phyloP scores from a whole-genome alignment of 768 basidiomycete genomes.

The Kwoniella botswanensis region DNA sequence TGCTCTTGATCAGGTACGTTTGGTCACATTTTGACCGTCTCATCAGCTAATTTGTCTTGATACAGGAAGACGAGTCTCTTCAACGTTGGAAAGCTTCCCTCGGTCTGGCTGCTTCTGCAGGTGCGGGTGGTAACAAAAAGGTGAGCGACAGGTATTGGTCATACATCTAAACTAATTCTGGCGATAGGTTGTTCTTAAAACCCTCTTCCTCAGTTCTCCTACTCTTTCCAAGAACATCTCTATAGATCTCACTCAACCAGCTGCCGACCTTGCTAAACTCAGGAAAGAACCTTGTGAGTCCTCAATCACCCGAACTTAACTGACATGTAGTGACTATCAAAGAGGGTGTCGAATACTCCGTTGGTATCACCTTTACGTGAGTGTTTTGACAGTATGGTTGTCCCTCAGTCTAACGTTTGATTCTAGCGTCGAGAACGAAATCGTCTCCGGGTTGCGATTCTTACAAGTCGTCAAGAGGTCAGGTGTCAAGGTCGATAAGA shows the following conservation, averaged over 20 bases:
- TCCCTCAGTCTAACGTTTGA: slow-evolving; percentile 15
- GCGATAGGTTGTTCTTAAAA: slow-evolving; percentile 48
- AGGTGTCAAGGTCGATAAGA: slow-evolving; percentile 81
- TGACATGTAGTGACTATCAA: slow-evolving; percentile 52
- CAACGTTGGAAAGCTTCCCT: slow-evolving; percentile 94
- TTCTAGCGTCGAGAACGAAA: slow-evolving; percentile 81
- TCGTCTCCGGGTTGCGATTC: slow-evolving; percentile 69
- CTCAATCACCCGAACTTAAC: slow-evolving; percentile 62
- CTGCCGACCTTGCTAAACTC: slow-evolving; percentile 62
- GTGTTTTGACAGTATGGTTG: slow-evolving; percentile 14
- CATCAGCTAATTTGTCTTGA: neutral
- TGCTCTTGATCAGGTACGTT: slow-evolving; percentile 70
- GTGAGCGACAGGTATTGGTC: slow-evolving; percentile 56
- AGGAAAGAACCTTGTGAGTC: slow-evolving; percentile 72
- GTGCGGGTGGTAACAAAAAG: slow-evolving; percentile 67
- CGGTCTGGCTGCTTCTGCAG: slow-evolving; percentile 69
- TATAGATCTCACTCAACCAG: slow-evolving; percentile 68
- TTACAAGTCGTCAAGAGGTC: slow-evolving; percentile 85
- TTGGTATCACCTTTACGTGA: slow-evolving; percentile 64
- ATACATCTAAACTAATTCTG: neutral
- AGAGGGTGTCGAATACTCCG: slow-evolving; percentile 74
- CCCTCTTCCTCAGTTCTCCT: slow-evolving; percentile 78
- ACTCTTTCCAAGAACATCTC: slow-evolving; percentile 69
- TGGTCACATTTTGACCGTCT: neutral
- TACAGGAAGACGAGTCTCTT: slow-evolving; percentile 79